These are phyloP conservation scores for Ophiocordyceps camponoti-floridani DNA, from an alignment of 2,329 filamentous ascomycete species.

Conservation along the genomic window DNA sequence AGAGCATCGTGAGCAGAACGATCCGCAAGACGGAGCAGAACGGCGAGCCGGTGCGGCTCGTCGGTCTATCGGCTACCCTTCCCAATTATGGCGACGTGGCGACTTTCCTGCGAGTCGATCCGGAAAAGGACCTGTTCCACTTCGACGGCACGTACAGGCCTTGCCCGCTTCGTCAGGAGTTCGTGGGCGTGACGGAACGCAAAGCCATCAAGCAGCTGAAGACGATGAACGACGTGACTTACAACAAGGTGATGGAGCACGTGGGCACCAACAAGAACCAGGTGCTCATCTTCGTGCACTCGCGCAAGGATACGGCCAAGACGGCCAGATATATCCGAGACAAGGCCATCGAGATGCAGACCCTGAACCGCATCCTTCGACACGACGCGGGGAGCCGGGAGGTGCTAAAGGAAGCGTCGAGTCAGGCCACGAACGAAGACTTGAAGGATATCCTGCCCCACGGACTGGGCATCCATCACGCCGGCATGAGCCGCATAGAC, in stretches of 20 bases:
- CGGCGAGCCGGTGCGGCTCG: conserved; percentile 75
- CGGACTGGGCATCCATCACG: conserved; percentile 95
- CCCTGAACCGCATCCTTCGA: conserved; percentile 86
- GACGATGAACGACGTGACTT: conserved; percentile 98
- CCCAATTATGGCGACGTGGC: conserved; percentile 95
- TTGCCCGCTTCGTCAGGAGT: conserved; percentile 89
- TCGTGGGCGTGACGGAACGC: conserved; percentile 91
- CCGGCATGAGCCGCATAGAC: conserved; percentile 91
- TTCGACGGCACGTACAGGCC: conserved; percentile 90
- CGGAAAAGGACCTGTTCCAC: conserved; percentile 75
- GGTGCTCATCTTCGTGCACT: conserved; percentile 98
- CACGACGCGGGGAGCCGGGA: conserved; percentile 85
- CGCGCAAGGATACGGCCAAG: conserved; percentile 93
- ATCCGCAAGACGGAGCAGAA: conserved; percentile 89
- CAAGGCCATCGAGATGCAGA: conserved; percentile 92
- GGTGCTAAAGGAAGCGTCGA: conserved; percentile 70
- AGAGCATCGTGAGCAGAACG: conserved; percentile 90
- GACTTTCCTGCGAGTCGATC: conserved; percentile 82
- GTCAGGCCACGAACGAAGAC: conserved; percentile 66
- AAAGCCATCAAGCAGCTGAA: conserved; percentile 98
- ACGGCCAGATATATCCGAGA: conserved; percentile 92
- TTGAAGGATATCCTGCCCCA: conserved; percentile 91
- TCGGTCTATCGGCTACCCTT: conserved; percentile 85
- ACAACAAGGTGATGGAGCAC: conserved; percentile 92
- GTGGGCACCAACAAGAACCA: conserved; percentile 86